Base-by-base conservation (phyloP, 331 rosid species). In the Prunus yedoensis region DNA sequence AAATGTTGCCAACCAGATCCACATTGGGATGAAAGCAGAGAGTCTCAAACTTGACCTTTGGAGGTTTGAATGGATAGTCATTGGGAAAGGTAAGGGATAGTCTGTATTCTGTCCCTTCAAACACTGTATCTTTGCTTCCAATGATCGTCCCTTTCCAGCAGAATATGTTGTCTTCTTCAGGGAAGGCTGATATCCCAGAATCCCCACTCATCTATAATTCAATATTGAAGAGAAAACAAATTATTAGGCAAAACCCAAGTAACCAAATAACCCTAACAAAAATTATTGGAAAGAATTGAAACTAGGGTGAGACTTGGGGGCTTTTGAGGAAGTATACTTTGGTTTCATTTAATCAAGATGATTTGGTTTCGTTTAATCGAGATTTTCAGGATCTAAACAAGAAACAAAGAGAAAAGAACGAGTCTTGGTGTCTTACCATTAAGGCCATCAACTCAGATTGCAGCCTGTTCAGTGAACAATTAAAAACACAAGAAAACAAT, bases 371-470 rank as follows among this genome's bases (percentile, higher is more conserved):
- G 41, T 38, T 18, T n/a, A 41, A 38, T 49, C 21, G 47, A 10
- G 20, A 66, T 3, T 25, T 28, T 43, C 43, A 18, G 10, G 50
- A 17, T 72, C 35, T 66, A 68, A 38, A 56, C 38, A 45, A 43
- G 18, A 23, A 45, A 25, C 0, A 41, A 14, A 10, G n/a, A 56
- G 9, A 53, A 17, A 50, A n/a, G 30, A 11, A 12, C 2, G 21
- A 13, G 67, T 3, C 51, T 60, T 68, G 49, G 63, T 23, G 47
- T 49, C 18, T 51, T 84, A 94, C 98, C 98, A 95, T 95, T 77
- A 95, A 76, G 52, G 98, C 96, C 99, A 92, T 95, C 81, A 95
- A 78, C 71, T 92, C 99, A 77, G 99, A 95, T 73, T 95, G 99
- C 85, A 95, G 75, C 91, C 99, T 94, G 92, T 77, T 66, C 14